Base-by-base conservation (phyloP, 2,329 filamentous ascomycete genomes). In the Sporothrix mexicana region DNA sequence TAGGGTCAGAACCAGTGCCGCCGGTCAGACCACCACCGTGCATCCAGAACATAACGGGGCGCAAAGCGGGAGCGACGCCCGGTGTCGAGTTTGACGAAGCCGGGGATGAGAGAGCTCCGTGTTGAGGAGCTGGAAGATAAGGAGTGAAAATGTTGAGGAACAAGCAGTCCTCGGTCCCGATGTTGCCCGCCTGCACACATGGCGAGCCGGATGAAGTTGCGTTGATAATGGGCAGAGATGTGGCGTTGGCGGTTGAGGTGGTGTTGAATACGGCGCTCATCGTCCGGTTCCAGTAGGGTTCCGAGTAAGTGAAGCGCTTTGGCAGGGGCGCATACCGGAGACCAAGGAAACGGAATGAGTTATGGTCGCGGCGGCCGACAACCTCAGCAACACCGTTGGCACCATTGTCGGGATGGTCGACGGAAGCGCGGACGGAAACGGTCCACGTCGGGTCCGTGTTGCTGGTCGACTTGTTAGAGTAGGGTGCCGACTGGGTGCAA, bases 21-120 rank as follows among this genome's bases (percentile, higher is more conserved):
- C 83, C 80, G 0, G 83, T 85, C 74, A 89, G 89, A 6, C 85
- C 88, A 30, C 88, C 88, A 3, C 88, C 88, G 57, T 83, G 81
- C 41, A 83, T 82, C 80, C 80, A 82, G 62, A 82, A 75, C 73
- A 80, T 80, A 0, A 83, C 82, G 3, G 82, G 81, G 41, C 78
- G 81, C 10, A 83, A 77, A 0, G 73, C 75, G 45, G 77, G 76
- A 20, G 75, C 74, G 0, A 70, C 13, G 9, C 71, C 36, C 17
- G 25, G 13, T 1, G 64, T 51, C 7, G 47, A 53, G 12, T 43
- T 20, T 3, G 66, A n/a, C 3, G 30, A 20, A 2, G 13, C 45
- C 20, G 45, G 15, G 1, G 45, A 51, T 17, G 25, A 36, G 15
- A 41, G n/a, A 7, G 59, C 43, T 1, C 66, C 66, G 2, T 41